Conservation (phyloP, 768 basidiomycete genomes). For the Boletus subcaerulescens region DNA sequence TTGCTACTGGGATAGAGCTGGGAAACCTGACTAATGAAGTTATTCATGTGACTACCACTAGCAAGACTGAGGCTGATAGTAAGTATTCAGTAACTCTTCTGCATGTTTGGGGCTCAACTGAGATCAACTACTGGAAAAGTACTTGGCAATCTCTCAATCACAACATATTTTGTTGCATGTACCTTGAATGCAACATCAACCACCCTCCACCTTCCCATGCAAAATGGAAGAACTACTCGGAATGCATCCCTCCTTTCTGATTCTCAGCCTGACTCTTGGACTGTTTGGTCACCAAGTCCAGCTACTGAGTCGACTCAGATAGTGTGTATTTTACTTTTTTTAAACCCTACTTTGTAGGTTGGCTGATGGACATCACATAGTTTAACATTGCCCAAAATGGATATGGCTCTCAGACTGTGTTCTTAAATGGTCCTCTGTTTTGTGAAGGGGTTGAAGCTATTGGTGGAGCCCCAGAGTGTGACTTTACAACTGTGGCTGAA, state of each 20-base stretch:
- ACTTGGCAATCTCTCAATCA: neutral
- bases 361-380: neutral
- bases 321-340: neutral
- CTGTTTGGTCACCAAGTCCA: constrained; percentile 1
- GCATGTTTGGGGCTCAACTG: neutral
- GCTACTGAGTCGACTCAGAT: neutral
- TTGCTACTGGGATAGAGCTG: neutral
- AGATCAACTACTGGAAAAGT: neutral
- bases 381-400: neutral
- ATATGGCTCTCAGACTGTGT: neutral
- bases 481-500: neutral
- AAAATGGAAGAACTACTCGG: neutral
- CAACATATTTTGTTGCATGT: constrained; percentile 7
- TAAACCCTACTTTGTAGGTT: neutral
- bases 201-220: neutral
- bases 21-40: neutral
- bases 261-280: neutral
- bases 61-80: neutral
- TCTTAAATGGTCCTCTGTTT: neutral
- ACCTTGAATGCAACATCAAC: neutral
- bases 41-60: neutral
- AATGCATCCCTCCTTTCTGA: neutral
- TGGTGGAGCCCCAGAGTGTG: neutral
- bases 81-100: neutral
- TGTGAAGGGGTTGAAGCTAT: neutral